Percentiles rank a stretch among this genome's conserved stretches.
phyloP scores from a whole-genome alignment of 805 yeast genomes.

The Monosporozyma servazzii region DNA sequence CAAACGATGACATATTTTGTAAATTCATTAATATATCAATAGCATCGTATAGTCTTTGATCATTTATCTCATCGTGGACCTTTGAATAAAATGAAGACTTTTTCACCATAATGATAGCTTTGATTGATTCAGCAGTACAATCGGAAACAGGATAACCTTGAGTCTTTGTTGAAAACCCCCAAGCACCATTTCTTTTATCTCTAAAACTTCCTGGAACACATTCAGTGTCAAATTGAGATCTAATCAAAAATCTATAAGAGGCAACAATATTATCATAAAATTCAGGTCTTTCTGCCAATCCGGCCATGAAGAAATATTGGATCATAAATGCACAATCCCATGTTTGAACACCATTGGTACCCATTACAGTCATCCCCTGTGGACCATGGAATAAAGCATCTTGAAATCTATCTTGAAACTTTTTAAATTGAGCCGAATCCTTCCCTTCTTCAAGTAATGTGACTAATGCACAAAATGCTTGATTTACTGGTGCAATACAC shows the following conservation, averaged over 20 bases:
- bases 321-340: conserved; percentile 94
- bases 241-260: conserved; percentile 62
- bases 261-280: conserved; percentile 53
- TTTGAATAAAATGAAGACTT: conserved; percentile 45
- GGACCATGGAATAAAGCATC: conserved; percentile 81
- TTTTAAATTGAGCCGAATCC: conserved; percentile 50
- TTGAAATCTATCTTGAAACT: conserved; percentile 49
- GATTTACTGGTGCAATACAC: conserved; percentile 90
- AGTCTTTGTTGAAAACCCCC: conserved; percentile 92
- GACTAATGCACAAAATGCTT: conserved; percentile 73
- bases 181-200: conserved; percentile 78
- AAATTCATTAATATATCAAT: conserved; percentile 66
- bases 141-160: conserved; percentile 97
- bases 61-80: conserved; percentile 44
- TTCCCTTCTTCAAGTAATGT: conserved; percentile 61
- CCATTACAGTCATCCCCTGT: conserved; percentile 87
- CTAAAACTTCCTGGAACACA: conserved; percentile 71
- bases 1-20: conserved; percentile 72
- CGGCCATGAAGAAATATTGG: conserved; percentile 74
- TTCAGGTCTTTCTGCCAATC: conserved; percentile 60
- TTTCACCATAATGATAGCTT: conserved; percentile 87
- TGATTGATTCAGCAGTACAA: conserved; percentile 92
- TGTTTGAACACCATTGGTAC: conserved; percentile 94
- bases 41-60: conserved; percentile 49
- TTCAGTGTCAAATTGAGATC: conserved; percentile 79